Base-by-base conservation (phyloP, 1,284 basidiomycete species). In the Irpex sp. region DNA sequence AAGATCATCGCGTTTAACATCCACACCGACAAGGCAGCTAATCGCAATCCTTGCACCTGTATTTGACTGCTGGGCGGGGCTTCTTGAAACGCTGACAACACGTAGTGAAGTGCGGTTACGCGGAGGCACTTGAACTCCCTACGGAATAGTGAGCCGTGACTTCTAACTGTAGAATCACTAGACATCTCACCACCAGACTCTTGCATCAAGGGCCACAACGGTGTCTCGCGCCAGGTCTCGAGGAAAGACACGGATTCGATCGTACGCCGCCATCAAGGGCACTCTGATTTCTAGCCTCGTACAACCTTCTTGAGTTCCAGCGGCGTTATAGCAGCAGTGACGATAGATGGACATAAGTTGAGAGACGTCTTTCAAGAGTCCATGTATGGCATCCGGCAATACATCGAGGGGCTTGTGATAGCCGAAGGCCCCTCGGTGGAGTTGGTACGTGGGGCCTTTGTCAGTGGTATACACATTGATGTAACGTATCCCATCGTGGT, bases 381-480 rank as follows among this genome's bases (percentile, higher is more conserved):
- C 13, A 2, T 21, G 35, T 2, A 62, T 46, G 11, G 3, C 7
- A 6, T 39, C 53, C 19, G 64, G 64, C 9, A 55, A 17, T 11
- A 39, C 15, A 17, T 53, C 61, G 19, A 6, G 5, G n/a, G 53
- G 6, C 7, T 4, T 1, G 35, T 59, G 61, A 2, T 21, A 46
- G 1, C 50, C 7, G 31, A 65, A 65, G 3, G 36, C 19, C 4
- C 64, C 61, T 19, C 21, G 13, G 43, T 67, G 64, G 1, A 65
- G 66, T 35, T 63, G 62, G 50, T 67, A 64, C 3, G 59, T 59
- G 2, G 37, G 26, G 1, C 21, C 35, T 58, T 67, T 67, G 58
- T 67, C 66, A 4, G 66, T 67, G 26, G 66, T 62, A 47, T 67
- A 67, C 2, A 64, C 62, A n/a, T 67, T 63, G 46, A 65, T 49